Percentiles rank a stretch among this genome's conserved stretches.
phyloP scores from a whole-genome alignment of 441 rosid species.

The Kokia cookei region DNA sequence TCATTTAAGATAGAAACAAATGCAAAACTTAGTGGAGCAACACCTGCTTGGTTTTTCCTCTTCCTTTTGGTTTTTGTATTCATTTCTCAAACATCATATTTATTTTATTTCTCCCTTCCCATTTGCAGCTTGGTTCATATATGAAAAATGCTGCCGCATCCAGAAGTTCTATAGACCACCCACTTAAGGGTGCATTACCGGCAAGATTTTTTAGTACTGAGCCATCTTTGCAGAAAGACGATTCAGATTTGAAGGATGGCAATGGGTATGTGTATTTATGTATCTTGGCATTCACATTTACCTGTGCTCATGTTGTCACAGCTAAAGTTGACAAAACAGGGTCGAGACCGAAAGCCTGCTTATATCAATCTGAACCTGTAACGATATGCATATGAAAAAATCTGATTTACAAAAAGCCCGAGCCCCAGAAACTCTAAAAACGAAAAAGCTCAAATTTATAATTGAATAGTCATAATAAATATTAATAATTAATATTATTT shows the following conservation, averaged over 20 bases:
- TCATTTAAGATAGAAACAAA: background rate
- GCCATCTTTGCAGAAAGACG: conserved; percentile 47
- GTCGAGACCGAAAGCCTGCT: no score
- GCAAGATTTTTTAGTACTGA: conserved; percentile 43
- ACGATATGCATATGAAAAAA: no score
- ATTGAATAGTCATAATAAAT: no score
- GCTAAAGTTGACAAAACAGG: no score
- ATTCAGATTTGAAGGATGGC: conserved; percentile 13
- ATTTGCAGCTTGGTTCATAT: conserved; percentile 34
- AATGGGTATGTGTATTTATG: conserved; percentile 25
- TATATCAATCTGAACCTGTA: no score
- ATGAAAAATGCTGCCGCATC: conserved; percentile 29
- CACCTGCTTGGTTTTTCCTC: background rate
- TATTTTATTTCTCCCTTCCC: background rate
- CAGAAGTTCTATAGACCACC: conserved; percentile 22
- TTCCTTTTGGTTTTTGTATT: background rate
- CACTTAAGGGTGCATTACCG: conserved; percentile 14
- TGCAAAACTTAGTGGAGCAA: background rate
- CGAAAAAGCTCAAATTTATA: no score
- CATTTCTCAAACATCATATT: background rate
- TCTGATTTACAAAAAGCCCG: no score
- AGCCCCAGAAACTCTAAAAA: no score
- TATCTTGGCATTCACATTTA: background rate
- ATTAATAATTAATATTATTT: no score
- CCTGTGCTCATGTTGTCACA: background rate